phyloP scores from a whole-genome alignment of 805 yeast genomes.

The Blastobotrys peoriensis region DNA sequence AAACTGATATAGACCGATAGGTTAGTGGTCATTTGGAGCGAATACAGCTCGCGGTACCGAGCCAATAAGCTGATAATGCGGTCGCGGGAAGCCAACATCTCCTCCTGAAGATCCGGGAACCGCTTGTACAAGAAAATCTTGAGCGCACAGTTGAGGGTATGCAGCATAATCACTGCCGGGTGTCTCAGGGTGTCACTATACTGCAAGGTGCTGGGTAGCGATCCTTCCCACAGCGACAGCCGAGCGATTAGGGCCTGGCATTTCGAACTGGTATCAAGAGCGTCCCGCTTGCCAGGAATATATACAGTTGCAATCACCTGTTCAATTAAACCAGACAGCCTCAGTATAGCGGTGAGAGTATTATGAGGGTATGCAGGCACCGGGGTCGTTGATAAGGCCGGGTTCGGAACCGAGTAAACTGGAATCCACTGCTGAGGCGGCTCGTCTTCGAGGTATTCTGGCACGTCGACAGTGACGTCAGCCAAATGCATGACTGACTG shows the following conservation, averaged over 20 bases:
- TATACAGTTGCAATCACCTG: constrained; percentile 12
- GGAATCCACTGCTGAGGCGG: constrained; percentile 16
- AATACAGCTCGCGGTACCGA: constrained; percentile 12
- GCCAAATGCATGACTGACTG: constrained; percentile 16
- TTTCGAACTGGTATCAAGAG: constrained; percentile 6
- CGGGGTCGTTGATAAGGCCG: constrained; percentile 3
- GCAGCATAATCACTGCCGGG: constrained; percentile 15
- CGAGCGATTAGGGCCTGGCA: constrained; percentile 7
- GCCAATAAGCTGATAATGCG: constrained; percentile 10
- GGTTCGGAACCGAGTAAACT: constrained; percentile 6
- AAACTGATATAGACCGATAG: constrained; percentile 17
- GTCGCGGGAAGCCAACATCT: constrained; percentile 1
- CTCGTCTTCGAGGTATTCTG: constrained; percentile 11
- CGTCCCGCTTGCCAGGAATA: constrained; percentile 8
- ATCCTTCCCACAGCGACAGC: constrained; percentile 12
- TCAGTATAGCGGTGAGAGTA: constrained; percentile 15
- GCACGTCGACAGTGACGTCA: constrained; percentile 13
- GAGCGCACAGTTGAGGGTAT: constrained; percentile 13
- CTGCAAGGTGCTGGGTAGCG: constrained; percentile 9
- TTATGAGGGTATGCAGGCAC: constrained; percentile 14
- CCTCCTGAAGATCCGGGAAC: constrained; percentile 10
- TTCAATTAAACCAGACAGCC: constrained; percentile 16
- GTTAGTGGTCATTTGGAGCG: constrained; percentile 14
- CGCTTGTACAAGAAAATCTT: constrained; percentile 15
- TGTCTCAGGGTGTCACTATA: constrained; percentile 6